These are phyloP conservation scores for Nannizziopsis barbatae DNA, from an alignment of 2,329 filamentous ascomycete species.

Conservation along the genomic window DNA sequence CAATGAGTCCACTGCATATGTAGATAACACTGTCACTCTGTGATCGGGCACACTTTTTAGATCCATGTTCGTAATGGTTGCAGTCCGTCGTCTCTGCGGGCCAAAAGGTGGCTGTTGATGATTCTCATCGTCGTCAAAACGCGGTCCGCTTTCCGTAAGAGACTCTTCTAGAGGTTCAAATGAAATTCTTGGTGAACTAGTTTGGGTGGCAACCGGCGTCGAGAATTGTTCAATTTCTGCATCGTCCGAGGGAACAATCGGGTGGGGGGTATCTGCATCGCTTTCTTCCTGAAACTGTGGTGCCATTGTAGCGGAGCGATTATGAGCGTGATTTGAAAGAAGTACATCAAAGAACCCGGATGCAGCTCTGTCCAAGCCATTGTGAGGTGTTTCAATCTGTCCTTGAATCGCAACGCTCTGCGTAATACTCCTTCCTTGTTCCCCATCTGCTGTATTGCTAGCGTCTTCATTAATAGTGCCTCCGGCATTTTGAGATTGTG, in stretches of 20 bases:
- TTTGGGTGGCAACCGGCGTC: neutral
- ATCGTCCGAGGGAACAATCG: neutral
- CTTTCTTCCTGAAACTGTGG: conserved; percentile 6
- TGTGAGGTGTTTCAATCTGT: conserved; percentile 17
- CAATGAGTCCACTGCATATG: conserved; percentile 33
- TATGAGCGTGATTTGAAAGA: conserved; percentile 18
- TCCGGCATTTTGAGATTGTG: conserved; percentile 21
- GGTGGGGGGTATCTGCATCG: conserved; percentile 1
- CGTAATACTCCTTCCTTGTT: conserved; percentile 10
- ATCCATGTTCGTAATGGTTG: conserved; percentile 3
- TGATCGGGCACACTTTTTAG: conserved; percentile 20
- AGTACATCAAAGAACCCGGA: conserved; percentile 29
- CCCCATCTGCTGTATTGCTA: conserved; percentile 2
- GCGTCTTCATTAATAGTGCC: conserved; percentile 15
- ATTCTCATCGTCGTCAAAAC: neutral
- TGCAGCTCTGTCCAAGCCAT: conserved; percentile 20
- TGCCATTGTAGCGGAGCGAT: neutral
- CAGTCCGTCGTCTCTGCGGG: conserved; percentile 16
- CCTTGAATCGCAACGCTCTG: neutral
- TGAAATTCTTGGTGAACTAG: neutral
- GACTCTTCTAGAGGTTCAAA: neutral
- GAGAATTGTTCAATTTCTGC: conserved; percentile 1
- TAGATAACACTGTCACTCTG: conserved; percentile 35
- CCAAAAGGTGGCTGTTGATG: conserved; percentile 15
- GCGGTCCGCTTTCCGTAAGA: conserved; percentile 10